Conservation (phyloP, 2,329 filamentous ascomycete species). For the Venturia aucupariae region DNA sequence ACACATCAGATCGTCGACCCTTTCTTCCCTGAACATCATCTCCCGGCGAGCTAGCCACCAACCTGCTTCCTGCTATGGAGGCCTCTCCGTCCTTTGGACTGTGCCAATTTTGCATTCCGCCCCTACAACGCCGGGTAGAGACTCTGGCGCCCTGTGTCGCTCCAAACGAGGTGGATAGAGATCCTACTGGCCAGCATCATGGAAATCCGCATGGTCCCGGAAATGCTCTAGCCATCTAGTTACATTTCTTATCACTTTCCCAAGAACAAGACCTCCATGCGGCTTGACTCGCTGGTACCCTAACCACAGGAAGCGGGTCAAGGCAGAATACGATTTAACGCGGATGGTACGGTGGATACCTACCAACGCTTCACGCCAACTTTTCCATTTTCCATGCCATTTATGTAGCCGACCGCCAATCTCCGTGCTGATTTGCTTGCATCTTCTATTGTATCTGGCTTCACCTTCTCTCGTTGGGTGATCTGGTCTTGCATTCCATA, state of each 20-base stretch:
- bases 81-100: not conserved
- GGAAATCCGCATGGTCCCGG: not conserved
- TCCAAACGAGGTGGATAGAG: not conserved
- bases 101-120: not conserved
- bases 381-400: not conserved
- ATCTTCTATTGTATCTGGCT: not conserved
- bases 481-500: not conserved
- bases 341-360: not conserved
- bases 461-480: slow-evolving; percentile 4
- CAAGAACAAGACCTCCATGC: not conserved
- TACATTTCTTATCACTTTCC: not conserved
- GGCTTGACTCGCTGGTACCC: not conserved
- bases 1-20: not conserved
- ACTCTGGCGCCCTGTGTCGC: not conserved
- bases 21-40: not conserved
- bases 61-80: not conserved
- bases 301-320: not conserved
- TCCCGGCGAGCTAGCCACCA: not conserved
- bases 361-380: slow-evolving; percentile 6
- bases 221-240: not conserved
- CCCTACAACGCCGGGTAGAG: not conserved
- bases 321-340: not conserved
- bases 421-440: not conserved
- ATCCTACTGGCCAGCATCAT: not conserved
- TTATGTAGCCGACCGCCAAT: not conserved